Percentiles rank a stretch among this genome's conserved stretches.
These are phyloP conservation scores for Tephrocybe rancida DNA, from an alignment of 768 basidiomycete genomes.

Conservation along the genomic window DNA sequence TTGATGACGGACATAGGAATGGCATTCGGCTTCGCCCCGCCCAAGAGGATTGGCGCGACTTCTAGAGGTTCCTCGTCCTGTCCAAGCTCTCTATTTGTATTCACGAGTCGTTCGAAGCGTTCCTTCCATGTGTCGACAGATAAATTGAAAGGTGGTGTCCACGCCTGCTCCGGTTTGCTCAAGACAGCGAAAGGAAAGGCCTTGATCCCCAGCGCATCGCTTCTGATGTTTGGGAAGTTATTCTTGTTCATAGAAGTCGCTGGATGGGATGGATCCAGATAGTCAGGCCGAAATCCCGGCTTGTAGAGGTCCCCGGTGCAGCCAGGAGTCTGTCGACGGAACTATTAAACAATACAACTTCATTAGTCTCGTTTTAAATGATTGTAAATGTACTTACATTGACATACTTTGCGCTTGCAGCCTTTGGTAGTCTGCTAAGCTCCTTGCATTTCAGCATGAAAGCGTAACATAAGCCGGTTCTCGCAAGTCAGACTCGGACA, in stretches of 20 bases:
- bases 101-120: slow-evolving; percentile 12
- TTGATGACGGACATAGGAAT: slow-evolving; percentile 40
- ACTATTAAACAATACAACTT: slow-evolving; percentile 27
- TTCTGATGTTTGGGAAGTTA: slow-evolving; percentile 17
- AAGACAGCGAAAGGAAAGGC: slow-evolving; percentile 35
- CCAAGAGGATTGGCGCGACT: slow-evolving; percentile 18
- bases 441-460: slow-evolving; percentile 30
- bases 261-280: slow-evolving; percentile 34
- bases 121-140: slow-evolving; percentile 21
- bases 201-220: slow-evolving; percentile 22
- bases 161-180: slow-evolving; percentile 17
- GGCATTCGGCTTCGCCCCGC: slow-evolving; percentile 22
- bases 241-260: slow-evolving; percentile 1
- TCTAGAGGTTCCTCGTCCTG: background rate
- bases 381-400: slow-evolving; percentile 27
- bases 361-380: background rate
- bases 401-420: slow-evolving; percentile 32
- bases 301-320: slow-evolving; percentile 21
- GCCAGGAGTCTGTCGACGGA: slow-evolving; percentile 44
- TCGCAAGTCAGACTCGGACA: background rate
- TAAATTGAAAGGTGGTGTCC: slow-evolving; percentile 22
- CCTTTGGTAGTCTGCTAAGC: slow-evolving; percentile 34
- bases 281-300: background rate
- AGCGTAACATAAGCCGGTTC: background rate
- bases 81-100: slow-evolving; percentile 3